phyloP scores from a whole-genome alignment of 2,329 filamentous ascomycete species.

The Trichoderma afroharzianum region DNA sequence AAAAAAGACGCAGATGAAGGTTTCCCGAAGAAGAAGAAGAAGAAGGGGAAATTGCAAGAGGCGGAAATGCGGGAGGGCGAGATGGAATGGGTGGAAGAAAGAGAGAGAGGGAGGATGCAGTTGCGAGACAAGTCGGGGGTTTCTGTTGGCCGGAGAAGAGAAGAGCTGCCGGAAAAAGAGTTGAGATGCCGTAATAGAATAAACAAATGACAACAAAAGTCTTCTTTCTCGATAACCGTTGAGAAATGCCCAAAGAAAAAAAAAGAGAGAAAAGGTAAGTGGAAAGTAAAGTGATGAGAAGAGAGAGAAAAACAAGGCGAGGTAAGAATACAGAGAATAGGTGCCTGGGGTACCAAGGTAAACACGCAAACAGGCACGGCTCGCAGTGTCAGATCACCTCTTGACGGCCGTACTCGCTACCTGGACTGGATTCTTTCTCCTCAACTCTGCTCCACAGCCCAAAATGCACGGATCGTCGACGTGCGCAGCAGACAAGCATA shows the following conservation, averaged over 20 bases:
- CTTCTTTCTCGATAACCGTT: background rate
- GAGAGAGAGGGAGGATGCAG: background rate
- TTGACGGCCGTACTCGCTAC: background rate
- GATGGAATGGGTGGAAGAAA: background rate
- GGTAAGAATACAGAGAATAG: background rate
- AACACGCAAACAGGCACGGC: background rate
- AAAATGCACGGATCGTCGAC: conserved; percentile 14
- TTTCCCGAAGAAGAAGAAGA: background rate
- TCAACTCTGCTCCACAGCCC: background rate
- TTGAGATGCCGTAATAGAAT: background rate
- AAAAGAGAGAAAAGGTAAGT: background rate
- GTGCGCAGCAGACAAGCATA: conserved; percentile 11
- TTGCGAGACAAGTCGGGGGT: background rate
- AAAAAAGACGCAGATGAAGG: background rate
- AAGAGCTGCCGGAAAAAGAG: background rate
- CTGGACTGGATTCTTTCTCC: background rate
- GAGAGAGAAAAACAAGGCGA: background rate
- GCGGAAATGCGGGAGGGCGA: background rate
- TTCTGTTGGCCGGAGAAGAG: background rate
- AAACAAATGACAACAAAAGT: background rate
- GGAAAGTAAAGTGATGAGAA: background rate
- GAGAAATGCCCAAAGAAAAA: background rate
- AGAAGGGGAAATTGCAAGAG: background rate
- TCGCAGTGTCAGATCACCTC: background rate
- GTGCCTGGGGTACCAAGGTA: background rate